Evolutionary conservation across 169 alveolate genomes (phyloP).

Genomic region (Plasmodium reichenowi): DNA sequence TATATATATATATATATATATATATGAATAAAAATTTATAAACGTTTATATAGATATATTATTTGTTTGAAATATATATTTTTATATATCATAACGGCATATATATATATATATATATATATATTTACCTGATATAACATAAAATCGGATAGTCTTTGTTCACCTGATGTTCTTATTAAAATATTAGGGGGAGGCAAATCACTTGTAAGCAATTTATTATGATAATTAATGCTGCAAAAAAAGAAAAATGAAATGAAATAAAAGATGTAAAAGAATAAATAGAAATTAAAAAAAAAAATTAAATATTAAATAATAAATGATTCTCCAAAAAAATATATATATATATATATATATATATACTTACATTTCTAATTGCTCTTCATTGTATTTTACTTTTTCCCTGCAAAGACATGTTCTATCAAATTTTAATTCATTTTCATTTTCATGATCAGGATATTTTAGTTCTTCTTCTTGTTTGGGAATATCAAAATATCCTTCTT

Average conservation of each 20-base stretch:
- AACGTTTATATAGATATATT: background rate
- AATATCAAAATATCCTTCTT: slow-evolving; percentile 2
- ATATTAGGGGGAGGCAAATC: slow-evolving; percentile 88
- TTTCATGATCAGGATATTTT: background rate
- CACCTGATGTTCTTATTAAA: slow-evolving; percentile 92
- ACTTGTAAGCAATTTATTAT: slow-evolving; percentile 80
- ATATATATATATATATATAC: slow-evolving; percentile 5
- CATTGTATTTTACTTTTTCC: slow-evolving; percentile 12
- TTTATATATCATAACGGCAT: slow-evolving; percentile 3
- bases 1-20: background rate
- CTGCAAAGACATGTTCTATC: slow-evolving; percentile 47
- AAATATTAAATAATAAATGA: background rate
- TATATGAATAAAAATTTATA: background rate
- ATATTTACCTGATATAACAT: slow-evolving; percentile 88
- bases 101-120: background rate
- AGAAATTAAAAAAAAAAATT: too few species aligned
- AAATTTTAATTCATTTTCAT: background rate
- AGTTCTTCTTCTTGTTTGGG: background rate
- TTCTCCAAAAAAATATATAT: background rate
- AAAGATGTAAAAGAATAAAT: background rate
- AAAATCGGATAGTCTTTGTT: slow-evolving; percentile 91
- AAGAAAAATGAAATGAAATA: background rate
- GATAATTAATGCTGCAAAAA: slow-evolving; percentile 56
- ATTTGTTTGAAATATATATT: background rate
- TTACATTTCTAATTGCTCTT: slow-evolving; percentile 34